These are phyloP conservation scores for Blastocystis sp. DNA, from an alignment of 352 stramenopile species.

Conservation along the genomic window DNA sequence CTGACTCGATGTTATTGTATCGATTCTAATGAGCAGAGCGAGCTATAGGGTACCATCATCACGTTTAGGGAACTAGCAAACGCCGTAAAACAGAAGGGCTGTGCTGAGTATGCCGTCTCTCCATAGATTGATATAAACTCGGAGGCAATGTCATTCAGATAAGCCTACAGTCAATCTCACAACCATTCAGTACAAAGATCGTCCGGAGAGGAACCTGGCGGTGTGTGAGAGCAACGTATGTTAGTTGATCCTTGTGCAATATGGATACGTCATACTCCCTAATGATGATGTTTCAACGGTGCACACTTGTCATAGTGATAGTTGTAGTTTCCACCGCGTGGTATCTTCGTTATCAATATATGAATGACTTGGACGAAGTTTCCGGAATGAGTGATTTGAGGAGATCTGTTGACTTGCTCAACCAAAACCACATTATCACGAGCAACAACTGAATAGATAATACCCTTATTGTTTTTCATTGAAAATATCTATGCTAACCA, in stretches of 20 bases:
- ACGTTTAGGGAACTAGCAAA: constrained; percentile 43
- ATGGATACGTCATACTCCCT: constrained; percentile 6
- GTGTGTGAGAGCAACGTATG: not conserved
- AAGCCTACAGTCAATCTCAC: not conserved
- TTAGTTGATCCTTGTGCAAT: not conserved
- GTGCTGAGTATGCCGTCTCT: not conserved
- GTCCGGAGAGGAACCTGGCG: not conserved
- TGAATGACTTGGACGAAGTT: constrained; percentile 41
- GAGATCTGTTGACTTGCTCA: constrained; percentile 13
- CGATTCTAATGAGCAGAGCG: not conserved
- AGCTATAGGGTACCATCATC: not conserved
- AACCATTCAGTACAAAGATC: not conserved
- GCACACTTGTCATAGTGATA: constrained; percentile 41
- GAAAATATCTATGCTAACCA: not conserved
- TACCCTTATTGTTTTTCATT: not conserved
- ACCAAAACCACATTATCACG: not conserved
- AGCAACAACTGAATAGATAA: constrained; percentile 8
- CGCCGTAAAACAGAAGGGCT: constrained; percentile 35
- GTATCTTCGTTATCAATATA: constrained; percentile 9
- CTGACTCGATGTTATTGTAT: constrained; percentile 80
- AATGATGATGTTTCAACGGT: not conserved
- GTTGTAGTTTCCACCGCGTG: not conserved
- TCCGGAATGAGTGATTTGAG: constrained; percentile 6
- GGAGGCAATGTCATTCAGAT: not conserved
- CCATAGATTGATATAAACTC: constrained; percentile 40